phyloP scores from a whole-genome alignment of 2,329 filamentous ascomycete genomes.

The Monascus ruber region DNA sequence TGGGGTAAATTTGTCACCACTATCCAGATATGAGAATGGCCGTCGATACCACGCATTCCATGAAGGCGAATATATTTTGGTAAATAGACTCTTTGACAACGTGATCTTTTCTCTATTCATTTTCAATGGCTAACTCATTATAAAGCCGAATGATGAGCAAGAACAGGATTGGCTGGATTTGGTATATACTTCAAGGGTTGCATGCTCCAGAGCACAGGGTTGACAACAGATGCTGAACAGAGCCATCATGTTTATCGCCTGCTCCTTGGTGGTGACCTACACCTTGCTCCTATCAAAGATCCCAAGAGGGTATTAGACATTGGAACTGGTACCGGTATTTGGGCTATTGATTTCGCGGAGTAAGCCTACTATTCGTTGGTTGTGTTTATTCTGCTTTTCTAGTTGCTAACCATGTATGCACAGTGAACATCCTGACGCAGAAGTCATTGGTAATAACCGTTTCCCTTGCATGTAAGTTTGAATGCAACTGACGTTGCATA shows the following conservation, averaged over 20 bases:
- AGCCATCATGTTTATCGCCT: conserved; percentile 14
- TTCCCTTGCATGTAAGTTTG: no score
- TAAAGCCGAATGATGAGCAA: conserved; percentile 14
- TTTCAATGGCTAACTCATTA: conserved; percentile 7
- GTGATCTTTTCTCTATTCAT: no score
- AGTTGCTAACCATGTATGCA: conserved; percentile 2
- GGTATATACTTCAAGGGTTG: conserved; percentile 24
- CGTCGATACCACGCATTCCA: no score
- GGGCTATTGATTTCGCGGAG: conserved; percentile 18
- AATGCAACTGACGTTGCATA: no score
- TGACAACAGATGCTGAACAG: no score
- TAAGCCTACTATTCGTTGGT: conserved; percentile 27
- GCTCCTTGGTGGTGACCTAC: conserved; percentile 11
- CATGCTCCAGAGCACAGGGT: no score
- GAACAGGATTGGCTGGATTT: conserved; percentile 14
- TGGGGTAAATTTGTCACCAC: no score
- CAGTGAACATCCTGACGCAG: conserved; percentile 37
- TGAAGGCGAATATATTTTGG: no score
- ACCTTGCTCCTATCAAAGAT: conserved; percentile 8
- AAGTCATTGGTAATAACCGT: conserved; percentile 29
- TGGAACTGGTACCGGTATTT: neutral
- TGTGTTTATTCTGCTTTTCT: conserved; percentile 22
- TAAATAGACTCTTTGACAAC: no score
- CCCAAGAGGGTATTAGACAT: conserved; percentile 14
- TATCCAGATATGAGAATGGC: no score